These are phyloP conservation scores for Skeletonema tropicum DNA, from an alignment of 108 stramenopile genomes.

Conservation along the genomic window DNA sequence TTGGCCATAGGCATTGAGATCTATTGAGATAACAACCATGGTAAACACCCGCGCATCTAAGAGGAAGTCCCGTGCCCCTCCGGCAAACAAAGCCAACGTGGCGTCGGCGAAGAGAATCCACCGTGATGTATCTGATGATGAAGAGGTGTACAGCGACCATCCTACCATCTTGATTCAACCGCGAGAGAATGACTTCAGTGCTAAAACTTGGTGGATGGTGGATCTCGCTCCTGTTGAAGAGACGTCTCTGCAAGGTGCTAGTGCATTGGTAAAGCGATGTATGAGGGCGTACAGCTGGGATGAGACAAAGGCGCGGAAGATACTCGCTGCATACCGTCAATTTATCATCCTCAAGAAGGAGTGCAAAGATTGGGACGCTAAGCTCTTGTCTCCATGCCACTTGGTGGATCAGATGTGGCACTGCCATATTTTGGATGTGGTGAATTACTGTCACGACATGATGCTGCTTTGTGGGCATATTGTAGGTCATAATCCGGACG, in stretches of 20 bases:
- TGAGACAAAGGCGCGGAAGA: constrained; percentile 55
- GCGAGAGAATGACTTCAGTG: constrained; percentile 7
- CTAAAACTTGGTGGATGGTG: constrained; percentile 13
- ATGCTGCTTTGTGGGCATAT: constrained; percentile 16
- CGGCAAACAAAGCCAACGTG: background rate
- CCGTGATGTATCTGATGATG: background rate
- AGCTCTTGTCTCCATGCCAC: constrained; percentile 58
- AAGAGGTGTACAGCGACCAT: background rate
- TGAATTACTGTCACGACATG: constrained; percentile 69
- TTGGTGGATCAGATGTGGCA: constrained; percentile 81
- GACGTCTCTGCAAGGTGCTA: constrained; percentile 53
- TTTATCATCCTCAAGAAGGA: constrained; percentile 74
- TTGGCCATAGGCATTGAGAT: too few relatives aligned
- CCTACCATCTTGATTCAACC: background rate
- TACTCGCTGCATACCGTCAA: constrained; percentile 66
- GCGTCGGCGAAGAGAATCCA: background rate
- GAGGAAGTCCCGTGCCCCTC: background rate
- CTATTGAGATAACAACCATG: too few relatives aligned
- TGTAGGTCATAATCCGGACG: constrained; percentile 1
- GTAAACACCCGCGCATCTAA: background rate
- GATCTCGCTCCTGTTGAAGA: background rate
- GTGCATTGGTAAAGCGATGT: constrained; percentile 69
- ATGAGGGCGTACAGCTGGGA: constrained; percentile 61
- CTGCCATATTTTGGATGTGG: constrained; percentile 64
- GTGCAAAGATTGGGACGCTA: constrained; percentile 71